Evolutionary conservation across 768 basidiomycete species (phyloP).

Genomic region (Dictyophora rubrovolvata): DNA sequence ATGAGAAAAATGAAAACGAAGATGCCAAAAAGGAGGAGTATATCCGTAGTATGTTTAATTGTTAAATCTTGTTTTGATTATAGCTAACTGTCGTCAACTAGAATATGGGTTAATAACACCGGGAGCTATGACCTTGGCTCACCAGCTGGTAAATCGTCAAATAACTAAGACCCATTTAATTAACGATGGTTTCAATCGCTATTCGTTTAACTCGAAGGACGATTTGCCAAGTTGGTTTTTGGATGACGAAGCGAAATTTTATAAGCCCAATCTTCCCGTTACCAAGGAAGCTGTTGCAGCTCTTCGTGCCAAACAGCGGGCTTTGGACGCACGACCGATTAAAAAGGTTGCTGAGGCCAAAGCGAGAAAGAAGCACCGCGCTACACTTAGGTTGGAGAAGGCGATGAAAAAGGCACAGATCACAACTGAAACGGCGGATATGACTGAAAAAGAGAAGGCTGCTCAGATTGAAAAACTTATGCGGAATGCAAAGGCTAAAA

Average conservation of each 20-base stretch:
- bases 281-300: constrained; percentile 89
- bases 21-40: constrained; percentile 56
- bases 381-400: constrained; percentile 75
- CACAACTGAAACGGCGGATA: constrained; percentile 75
- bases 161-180: constrained; percentile 82
- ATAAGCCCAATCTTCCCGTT: constrained; percentile 91
- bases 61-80: neutral
- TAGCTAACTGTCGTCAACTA: constrained; percentile 21
- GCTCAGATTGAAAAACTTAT: constrained; percentile 88
- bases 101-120: constrained; percentile 77
- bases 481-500: constrained; percentile 56
- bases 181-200: constrained; percentile 92
- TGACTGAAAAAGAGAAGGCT: constrained; percentile 94
- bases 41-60: constrained; percentile 49
- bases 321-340: constrained; percentile 92
- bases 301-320: constrained; percentile 82
- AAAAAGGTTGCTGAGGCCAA: constrained; percentile 99
- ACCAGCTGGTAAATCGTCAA: constrained; percentile 81
- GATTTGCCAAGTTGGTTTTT: constrained; percentile 93
- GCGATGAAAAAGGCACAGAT: constrained; percentile 95
- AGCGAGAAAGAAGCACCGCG: constrained; percentile 90
- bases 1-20: constrained; percentile 66
- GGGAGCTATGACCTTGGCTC: constrained; percentile 87
- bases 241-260: constrained; percentile 88
- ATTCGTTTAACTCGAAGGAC: constrained; percentile 86